Percentiles rank a stretch among this genome's conserved stretches.
Conservation (phyloP, 2,329 filamentous ascomycete species). For the Claviceps humidiphila region DNA sequence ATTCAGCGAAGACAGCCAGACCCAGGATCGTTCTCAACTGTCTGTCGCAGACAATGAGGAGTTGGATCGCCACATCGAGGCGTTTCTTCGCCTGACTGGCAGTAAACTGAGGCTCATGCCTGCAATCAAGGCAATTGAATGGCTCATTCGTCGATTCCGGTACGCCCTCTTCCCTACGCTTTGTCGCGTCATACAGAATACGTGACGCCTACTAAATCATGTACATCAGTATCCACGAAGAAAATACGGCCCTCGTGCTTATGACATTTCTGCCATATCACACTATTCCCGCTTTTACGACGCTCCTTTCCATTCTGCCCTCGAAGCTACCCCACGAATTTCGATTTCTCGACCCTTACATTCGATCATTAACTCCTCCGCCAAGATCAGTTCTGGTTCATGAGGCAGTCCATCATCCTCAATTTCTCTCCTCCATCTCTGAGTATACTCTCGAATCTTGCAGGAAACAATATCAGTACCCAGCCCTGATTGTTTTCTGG, state of each 20-base stretch:
- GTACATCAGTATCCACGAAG: conserved; percentile 63
- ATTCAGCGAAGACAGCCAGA: conserved; percentile 88
- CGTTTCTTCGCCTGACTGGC: conserved; percentile 70
- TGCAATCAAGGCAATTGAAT: conserved; percentile 83
- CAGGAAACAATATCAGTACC: conserved; percentile 57
- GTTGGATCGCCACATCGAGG: conserved; percentile 63
- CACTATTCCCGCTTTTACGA: conserved; percentile 69
- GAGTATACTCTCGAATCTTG: conserved; percentile 65
- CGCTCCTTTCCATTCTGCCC: conserved; percentile 77
- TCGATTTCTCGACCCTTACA: conserved; percentile 77
- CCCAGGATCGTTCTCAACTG: conserved; percentile 77
- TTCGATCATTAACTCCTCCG: conserved; percentile 60
- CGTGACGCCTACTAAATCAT: conserved; percentile 3
- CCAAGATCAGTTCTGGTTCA: conserved; percentile 74
- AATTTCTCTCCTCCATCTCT: conserved; percentile 66
- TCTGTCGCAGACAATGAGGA: conserved; percentile 69
- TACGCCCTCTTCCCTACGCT: conserved; percentile 23
- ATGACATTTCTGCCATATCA: conserved; percentile 91
- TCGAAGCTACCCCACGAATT: conserved; percentile 60
- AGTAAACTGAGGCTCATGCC: conserved; percentile 70
- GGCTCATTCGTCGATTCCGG: conserved; percentile 85
- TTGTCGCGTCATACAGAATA: neutral
- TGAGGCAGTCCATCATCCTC: conserved; percentile 63
- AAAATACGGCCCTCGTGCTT: conserved; percentile 67
- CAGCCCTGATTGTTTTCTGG: conserved; percentile 79